Conservation (phyloP, 1,284 basidiomycete species). For the Trichosporon ovoides region DNA sequence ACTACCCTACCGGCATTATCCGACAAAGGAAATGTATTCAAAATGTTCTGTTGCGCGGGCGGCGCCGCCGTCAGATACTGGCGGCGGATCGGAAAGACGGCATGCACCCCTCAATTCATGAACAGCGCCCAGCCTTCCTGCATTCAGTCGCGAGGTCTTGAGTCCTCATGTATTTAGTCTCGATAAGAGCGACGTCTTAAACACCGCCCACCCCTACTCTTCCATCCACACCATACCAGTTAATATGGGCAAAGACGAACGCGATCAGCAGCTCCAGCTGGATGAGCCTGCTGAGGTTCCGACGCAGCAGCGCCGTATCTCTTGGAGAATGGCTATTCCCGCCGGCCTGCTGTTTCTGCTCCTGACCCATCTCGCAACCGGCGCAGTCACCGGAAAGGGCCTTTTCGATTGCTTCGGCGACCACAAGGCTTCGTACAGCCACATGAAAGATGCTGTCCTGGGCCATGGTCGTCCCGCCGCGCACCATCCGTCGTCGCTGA, state of each 20-base stretch:
- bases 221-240: background rate
- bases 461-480: background rate
- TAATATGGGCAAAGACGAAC: background rate
- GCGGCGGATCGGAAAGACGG: no score
- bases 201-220: background rate
- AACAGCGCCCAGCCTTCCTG: no score
- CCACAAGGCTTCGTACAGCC: background rate
- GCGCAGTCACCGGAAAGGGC: background rate
- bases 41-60: no score
- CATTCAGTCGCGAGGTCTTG: no score
- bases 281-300: background rate
- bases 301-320: background rate
- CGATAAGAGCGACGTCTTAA: background rate
- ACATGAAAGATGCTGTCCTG: background rate
- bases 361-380: background rate
- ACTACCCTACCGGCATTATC: no score
- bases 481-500: background rate
- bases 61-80: no score
- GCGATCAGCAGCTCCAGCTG: background rate
- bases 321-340: background rate
- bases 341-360: background rate
- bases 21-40: no score
- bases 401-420: background rate
- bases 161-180: background rate
- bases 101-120: no score